Base-by-base conservation (phyloP, 148 eudicot genomes). In the Euryodendron excelsum region DNA sequence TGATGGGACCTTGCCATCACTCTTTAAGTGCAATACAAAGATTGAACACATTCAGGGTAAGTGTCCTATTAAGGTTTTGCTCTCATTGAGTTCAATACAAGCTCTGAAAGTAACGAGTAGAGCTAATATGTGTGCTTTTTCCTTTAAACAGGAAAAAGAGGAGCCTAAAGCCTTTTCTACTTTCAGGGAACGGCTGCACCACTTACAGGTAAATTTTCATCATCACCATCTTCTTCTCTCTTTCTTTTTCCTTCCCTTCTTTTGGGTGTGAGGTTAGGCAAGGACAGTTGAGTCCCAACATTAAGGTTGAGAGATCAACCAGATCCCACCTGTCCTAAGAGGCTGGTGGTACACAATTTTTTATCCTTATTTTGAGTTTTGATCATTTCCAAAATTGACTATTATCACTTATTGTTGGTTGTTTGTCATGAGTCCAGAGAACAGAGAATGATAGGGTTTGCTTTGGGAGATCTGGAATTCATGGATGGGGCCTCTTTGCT, bases 401-500 rank as follows among this genome's bases (percentile, higher is more conserved):
- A 23, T 36, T 45, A 61, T 80, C 23, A 53, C 72, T 78, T 65
- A 63, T 27, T 71, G 27, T 66, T 23, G 44, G n/a, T 30, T 48
- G 17, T 80, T 59, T 52, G 25, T 72, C 87, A 23, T 73, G 81
- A 36, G 31, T 79, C 79, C 97, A 96, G 99, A 91, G 87, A 88
- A 96, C 94, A 7, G 99, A 96, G 76, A 88, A 87, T 78, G 93
- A 96, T 61, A 83, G 92, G 75, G 99, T 96, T 65, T 96, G 99
- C 89, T 93, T 93, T 83, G 99, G 99, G 81, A 85, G 89, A 89
- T 96, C 99, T 31, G 99, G 91, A 73, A 96, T 96, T 81, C 99
- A 96, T 75, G 92, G 98, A 69, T 96, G 99, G 98, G 99, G 99
- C 72, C 98, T 96, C 36, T 96, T 96, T 87, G 98, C 99, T 44